Percentiles rank a stretch among this genome's conserved stretches.
These are phyloP conservation scores for Fagus sylvatica DNA, from an alignment of 306 rosid genomes.

Conservation along the genomic window DNA sequence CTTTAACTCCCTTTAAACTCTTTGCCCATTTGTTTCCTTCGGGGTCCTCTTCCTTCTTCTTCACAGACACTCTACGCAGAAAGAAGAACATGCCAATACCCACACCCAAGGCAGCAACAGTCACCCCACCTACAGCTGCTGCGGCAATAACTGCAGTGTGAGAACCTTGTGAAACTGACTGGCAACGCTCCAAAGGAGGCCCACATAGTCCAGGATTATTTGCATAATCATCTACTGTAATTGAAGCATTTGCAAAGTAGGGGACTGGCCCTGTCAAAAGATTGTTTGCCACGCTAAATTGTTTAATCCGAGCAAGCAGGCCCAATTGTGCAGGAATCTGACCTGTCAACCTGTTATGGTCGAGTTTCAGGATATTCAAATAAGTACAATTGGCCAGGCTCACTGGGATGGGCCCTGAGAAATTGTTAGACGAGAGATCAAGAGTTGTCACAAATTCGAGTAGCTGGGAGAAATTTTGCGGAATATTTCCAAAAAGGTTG, in stretches of 20 bases:
- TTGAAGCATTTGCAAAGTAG: fast-evolving
- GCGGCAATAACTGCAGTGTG: constrained; percentile 61
- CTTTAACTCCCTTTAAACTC: constrained; percentile 70
- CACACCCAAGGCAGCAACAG: constrained; percentile 50
- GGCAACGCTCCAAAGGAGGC: constrained; percentile 21
- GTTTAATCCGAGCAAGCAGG: constrained; percentile 44
- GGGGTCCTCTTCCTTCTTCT: constrained; percentile 78
- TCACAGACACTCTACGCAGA: constrained; percentile 54
- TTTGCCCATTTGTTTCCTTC: constrained; percentile 98
- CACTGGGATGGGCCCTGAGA: constrained; percentile 57
- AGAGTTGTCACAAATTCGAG: constrained; percentile 23
- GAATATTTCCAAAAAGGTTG: constrained; percentile 57
- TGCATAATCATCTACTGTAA: constrained; percentile 23
- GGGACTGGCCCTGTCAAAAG: constrained; percentile 68
- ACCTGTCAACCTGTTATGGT: constrained; percentile 59
- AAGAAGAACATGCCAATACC: constrained; percentile 59
- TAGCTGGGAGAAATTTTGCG: constrained; percentile 30
- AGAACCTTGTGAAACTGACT: constrained; percentile 21
- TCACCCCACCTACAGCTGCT: constrained; percentile 74
- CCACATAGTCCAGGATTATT: constrained; percentile 78
- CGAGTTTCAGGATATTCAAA: constrained; percentile 61
- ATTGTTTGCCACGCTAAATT: constrained; percentile 55
- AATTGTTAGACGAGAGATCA: constrained; percentile 74
- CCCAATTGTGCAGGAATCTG: constrained; percentile 49
- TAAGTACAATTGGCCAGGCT: constrained; percentile 45